Conservation (phyloP, 345 rosid species). For the Draba incana region DNA sequence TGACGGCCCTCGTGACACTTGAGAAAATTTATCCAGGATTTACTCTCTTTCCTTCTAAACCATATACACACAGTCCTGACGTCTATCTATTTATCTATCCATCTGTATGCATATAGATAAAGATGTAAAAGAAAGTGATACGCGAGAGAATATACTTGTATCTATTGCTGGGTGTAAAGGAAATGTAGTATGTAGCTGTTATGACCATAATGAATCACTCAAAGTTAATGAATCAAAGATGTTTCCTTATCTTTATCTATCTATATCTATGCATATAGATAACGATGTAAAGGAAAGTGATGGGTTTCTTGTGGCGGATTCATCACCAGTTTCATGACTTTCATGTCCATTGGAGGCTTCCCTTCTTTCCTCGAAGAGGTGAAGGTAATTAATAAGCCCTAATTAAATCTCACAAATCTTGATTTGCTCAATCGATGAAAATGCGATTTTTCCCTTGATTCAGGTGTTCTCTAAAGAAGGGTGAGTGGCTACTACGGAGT, state of each 20-base stretch:
- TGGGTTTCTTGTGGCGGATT: slow-evolving; percentile 55
- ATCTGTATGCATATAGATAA: slow-evolving; percentile 26
- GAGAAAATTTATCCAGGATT: slow-evolving; percentile 3
- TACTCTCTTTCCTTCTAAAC: neutral
- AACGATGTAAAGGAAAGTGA: too few relatives aligned
- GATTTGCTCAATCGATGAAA: neutral
- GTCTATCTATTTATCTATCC: neutral
- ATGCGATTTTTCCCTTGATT: slow-evolving; percentile 1
- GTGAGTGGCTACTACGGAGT: slow-evolving; percentile 74
- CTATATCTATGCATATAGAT: too few relatives aligned
- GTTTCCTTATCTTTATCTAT: neutral
- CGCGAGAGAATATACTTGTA: slow-evolving; percentile 12
- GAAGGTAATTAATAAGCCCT: slow-evolving; percentile 50
- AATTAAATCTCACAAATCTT: slow-evolving; percentile 7
- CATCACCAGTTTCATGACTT: slow-evolving; percentile 57
- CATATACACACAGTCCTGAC: neutral
- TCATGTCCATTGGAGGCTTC: slow-evolving; percentile 91
- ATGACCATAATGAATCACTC: neutral
- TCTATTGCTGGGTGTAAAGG: slow-evolving; percentile 18
- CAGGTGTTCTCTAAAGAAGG: slow-evolving; percentile 74
- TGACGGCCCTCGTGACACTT: slow-evolving; percentile 69
- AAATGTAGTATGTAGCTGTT: slow-evolving; percentile 34
- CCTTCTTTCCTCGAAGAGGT: slow-evolving; percentile 86
- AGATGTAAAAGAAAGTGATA: slow-evolving; percentile 4
- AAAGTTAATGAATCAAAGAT: slow-evolving; percentile 10